Evolutionary conservation across 2,329 filamentous ascomycete genomes (phyloP).

Genomic region (Tolypocladium cylindrosporum): DNA sequence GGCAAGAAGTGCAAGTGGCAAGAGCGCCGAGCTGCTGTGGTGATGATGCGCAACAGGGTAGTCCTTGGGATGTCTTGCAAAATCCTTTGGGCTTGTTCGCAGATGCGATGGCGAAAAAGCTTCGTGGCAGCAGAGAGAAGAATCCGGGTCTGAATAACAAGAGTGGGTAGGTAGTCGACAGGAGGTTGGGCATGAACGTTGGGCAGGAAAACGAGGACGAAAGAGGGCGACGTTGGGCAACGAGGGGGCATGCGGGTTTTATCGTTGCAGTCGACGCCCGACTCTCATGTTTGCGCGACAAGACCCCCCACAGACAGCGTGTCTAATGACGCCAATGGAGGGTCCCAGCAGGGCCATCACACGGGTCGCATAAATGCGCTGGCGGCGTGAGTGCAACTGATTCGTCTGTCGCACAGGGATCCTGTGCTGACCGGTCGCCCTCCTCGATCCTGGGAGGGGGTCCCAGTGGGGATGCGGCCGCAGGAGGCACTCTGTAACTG

Average conservation of each 20-base stretch:
- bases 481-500: slow-evolving; percentile 27
- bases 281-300: slow-evolving; percentile 5
- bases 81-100: slow-evolving; percentile 7
- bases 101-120: slow-evolving; percentile 10
- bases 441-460: slow-evolving; percentile 27
- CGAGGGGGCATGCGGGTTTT: slow-evolving; percentile 41
- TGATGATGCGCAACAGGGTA: slow-evolving; percentile 17
- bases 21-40: slow-evolving; percentile 12
- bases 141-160: slow-evolving; percentile 5
- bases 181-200: slow-evolving; percentile 29
- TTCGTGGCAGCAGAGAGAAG: slow-evolving; percentile 1
- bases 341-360: slow-evolving; percentile 25
- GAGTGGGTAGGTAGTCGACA: slow-evolving; percentile 12
- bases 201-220: slow-evolving; percentile 24
- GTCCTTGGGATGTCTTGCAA: slow-evolving; percentile 12
- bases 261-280: slow-evolving; percentile 24
- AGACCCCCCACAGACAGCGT: slow-evolving; percentile 13
- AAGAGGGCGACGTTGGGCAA: slow-evolving; percentile 24
- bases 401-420: slow-evolving; percentile 23
- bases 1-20: slow-evolving; percentile 11
- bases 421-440: slow-evolving; percentile 22
- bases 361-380: slow-evolving; percentile 38
- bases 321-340: slow-evolving; percentile 8
- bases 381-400: slow-evolving; percentile 30
- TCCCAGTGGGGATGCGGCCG: slow-evolving; percentile 20